Base-by-base conservation (phyloP, 805 yeast species). In the Saccharomyces paradoxus region DNA sequence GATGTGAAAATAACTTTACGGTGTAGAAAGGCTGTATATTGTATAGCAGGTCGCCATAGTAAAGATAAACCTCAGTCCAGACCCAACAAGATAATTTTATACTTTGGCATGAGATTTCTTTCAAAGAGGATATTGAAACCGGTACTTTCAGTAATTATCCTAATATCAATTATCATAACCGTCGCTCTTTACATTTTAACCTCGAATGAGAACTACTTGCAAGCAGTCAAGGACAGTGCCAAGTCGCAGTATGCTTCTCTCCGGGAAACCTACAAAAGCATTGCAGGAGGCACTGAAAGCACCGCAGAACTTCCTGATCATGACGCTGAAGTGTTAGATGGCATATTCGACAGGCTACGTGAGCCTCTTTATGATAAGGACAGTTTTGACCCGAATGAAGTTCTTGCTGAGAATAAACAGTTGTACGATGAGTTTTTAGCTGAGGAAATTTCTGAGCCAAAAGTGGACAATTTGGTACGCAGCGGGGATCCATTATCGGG, bases 401-500 rank as follows among this genome's bases (percentile, higher is more conserved):
- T 60, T 1, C 44, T 66, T 12, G 30, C 30, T 13, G 56, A 55
- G 4, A 81, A 82, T 61, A 69, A 66, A 55, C 56, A 71, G 14
- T 55, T 68, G 10, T 75, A 81, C 59, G 66, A 70, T 24, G 62
- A 69, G 2, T 69, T 77, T 14, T 54, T 80, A 53, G 56, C 60
- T 1, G 55, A 62, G 41, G 67, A 68, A 17, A 77, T 83, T 26
- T 49, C 53, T 28, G 84, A 81, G 60, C 88, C 88, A 1, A 76
- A 75, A 55, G 72, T 70, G 3, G 63, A 63, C 4, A 67, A 72
- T 51, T 53, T 77, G 14, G 68, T 69, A 2, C 64, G 71, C 8
- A 53, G 55, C 4, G 62, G 59, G 46, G 64, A 65, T n/a, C 51
- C 58, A 1, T 26, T 52, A 13, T 59, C 73, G 69, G 55, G 64